phyloP scores from a whole-genome alignment of 2,329 filamentous ascomycete genomes.

The Taxawa tesnikishii region DNA sequence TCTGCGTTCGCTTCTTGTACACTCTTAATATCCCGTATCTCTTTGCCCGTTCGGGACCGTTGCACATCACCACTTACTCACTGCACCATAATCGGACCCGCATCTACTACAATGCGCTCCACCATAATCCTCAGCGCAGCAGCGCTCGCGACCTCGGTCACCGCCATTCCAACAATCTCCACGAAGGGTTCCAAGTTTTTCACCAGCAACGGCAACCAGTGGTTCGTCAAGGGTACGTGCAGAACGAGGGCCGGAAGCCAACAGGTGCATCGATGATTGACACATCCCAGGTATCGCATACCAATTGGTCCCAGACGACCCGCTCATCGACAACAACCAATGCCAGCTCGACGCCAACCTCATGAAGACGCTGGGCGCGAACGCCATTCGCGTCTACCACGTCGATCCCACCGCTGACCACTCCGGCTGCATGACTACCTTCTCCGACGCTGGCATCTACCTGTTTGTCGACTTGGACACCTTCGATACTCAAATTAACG shows the following conservation, averaged over 20 bases:
- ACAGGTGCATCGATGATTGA: not conserved
- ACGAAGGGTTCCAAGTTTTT: slow-evolving; percentile 74
- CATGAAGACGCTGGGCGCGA: slow-evolving; percentile 72
- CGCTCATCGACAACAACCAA: slow-evolving; percentile 62
- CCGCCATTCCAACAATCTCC: slow-evolving; percentile 43
- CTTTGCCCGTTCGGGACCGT: too few species aligned
- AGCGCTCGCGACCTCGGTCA: slow-evolving; percentile 20
- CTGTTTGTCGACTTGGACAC: slow-evolving; percentile 74
- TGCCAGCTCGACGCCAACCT: slow-evolving; percentile 62
- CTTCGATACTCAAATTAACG: slow-evolving; percentile 55
- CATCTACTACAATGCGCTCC: too few species aligned
- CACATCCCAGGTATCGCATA: slow-evolving; percentile 36
- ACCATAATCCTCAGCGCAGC: not conserved
- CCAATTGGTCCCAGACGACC: slow-evolving; percentile 52
- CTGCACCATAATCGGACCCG: too few species aligned
- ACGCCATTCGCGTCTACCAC: slow-evolving; percentile 74
- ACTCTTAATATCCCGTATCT: too few species aligned
- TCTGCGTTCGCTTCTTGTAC: too few species aligned
- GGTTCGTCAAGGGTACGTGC: slow-evolving; percentile 63
- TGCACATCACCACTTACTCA: too few species aligned
- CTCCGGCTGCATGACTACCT: slow-evolving; percentile 66
- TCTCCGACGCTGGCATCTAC: slow-evolving; percentile 73
- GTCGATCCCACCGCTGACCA: slow-evolving; percentile 63
- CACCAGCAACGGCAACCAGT: slow-evolving; percentile 65
- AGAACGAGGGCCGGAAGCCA: not conserved